Evolutionary conservation across 148 eudicot species (phyloP), one percentile per base, ranked within the genome.

Genomic region (Amaranthus palmeri): DNA sequence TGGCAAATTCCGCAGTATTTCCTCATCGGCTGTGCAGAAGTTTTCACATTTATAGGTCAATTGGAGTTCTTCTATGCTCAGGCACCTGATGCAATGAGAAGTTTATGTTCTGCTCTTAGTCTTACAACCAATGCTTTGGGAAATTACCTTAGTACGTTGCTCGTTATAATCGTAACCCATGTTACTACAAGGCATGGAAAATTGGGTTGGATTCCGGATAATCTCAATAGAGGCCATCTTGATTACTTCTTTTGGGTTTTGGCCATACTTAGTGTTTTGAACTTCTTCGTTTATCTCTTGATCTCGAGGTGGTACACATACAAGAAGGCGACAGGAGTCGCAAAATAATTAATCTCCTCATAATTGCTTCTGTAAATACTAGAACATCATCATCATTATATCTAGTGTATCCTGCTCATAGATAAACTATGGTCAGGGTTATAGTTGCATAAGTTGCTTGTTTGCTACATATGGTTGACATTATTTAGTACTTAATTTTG

Each of bases 1-100:
- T 88, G 93, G 93, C 91, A 87, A 74, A 76, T 87, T 4, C 91
- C 91, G 1, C 91, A 85, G 64, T 87, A 87, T 13, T 87, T 86
- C 72, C 52, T 88, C 10, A 71, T 88, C 1, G 93, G 93, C 9
- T 85, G 87, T 62, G 90, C 90, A 0, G 93, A 88, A 73, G 88
- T 86, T 8, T 88, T 88, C 45, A 83, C 81, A 1, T 86, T 84
- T 25, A 74, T 88, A 2, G 93, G 85, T 53, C 90, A 88, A 52
- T 3, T 86, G 4, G 90, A 88, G 69, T 86, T 88, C 75, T 88
- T 84, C 85, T 88, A 88, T 62, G 93, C 85, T 42, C 90, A 88
- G 67, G 88, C 90, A 1, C 93, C 93, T 1, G 93, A 88, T 51
- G 86, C 83, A 0, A 88, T 88, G 90, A 85, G 93, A 76, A 88